Evolutionary conservation across 495 filamentous ascomycete species (phyloP), one percentile per base, ranked within the genome.

Genomic region (Penicillium parvum): DNA sequence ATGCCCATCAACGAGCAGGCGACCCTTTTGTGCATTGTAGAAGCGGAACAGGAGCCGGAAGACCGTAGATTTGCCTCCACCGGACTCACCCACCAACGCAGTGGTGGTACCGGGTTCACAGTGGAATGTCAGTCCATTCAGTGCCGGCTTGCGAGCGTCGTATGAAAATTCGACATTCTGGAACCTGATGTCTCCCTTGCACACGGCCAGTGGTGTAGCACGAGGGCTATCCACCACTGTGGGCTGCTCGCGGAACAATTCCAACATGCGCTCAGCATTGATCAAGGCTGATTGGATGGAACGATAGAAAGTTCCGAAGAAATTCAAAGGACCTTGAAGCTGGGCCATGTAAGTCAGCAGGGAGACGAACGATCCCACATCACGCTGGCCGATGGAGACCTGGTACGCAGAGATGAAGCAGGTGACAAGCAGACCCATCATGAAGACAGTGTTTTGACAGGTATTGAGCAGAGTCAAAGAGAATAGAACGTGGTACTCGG

Each of bases 241-340:
- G 5, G 92, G 92, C 50, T 88, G 81, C 57, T 91, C 87, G 57
- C 94, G 92, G 75, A 98, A 98, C 25, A 97, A 69, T 60, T 98
- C 94, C 37, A 98, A 72, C 67, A 97, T 81, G 3, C 92, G 81
- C 70, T 98, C 92, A 6, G 89, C 88, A 48, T 95, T 96, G 57
- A 98, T 96, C 85, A 98, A 84, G 37, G 90, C 87, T 25, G 88
- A 89, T 65, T 97, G 92, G 15, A 96, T 92, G 44, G 88, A 91
- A 26, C 92, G 79, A 61, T 97, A 98, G 65, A 98, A 97, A 0
- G 92, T 92, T 37, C 94, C 92, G 65, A 98, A 96, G 75, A 94
- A 98, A 64, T 96, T 96, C 52, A 98, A 74, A 7, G 92, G 92
- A 1, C 82, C 84, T 64, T 96, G 90, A 21, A 98, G 73, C 62